Evolutionary conservation across 179 eudicot species (phyloP).

Genomic region (Actinidia polygama): DNA sequence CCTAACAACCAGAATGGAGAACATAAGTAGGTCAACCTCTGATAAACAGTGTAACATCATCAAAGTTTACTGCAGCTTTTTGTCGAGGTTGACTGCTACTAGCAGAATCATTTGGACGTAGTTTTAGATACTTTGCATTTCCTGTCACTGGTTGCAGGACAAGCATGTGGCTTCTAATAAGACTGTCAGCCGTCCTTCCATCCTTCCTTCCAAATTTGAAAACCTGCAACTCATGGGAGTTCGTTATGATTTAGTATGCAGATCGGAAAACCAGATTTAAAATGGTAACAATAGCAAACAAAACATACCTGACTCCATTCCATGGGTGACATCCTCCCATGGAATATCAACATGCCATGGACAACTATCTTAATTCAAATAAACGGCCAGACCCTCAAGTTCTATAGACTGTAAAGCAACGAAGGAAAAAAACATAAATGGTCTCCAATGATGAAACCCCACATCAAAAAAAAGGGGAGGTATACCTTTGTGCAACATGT

Average conservation of each 20-base stretch:
- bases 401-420: constrained; percentile 65
- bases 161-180: constrained; percentile 59
- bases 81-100: constrained; percentile 67
- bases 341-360: constrained; percentile 81
- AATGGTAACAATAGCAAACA: constrained; percentile 1
- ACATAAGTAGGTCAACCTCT: constrained; percentile 59
- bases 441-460: not conserved
- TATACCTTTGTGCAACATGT: too few species aligned
- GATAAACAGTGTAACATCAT: constrained; percentile 94
- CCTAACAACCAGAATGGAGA: constrained; percentile 6
- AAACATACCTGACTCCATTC: constrained; percentile 87
- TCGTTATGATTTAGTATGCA: not conserved
- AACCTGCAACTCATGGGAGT: constrained; percentile 48
- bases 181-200: constrained; percentile 59
- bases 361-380: constrained; percentile 82
- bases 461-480: not conserved
- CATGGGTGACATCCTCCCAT: constrained; percentile 85
- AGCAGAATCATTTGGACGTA: constrained; percentile 55
- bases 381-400: constrained; percentile 81
- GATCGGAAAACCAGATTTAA: not conserved
- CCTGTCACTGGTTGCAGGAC: constrained; percentile 94
- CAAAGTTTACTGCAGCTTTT: constrained; percentile 78
- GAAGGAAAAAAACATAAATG: not conserved
- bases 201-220: constrained; percentile 81
- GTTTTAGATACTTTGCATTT: constrained; percentile 78